Base-by-base conservation (phyloP, 148 eudicot genomes). In the Cornus kousa region DNA sequence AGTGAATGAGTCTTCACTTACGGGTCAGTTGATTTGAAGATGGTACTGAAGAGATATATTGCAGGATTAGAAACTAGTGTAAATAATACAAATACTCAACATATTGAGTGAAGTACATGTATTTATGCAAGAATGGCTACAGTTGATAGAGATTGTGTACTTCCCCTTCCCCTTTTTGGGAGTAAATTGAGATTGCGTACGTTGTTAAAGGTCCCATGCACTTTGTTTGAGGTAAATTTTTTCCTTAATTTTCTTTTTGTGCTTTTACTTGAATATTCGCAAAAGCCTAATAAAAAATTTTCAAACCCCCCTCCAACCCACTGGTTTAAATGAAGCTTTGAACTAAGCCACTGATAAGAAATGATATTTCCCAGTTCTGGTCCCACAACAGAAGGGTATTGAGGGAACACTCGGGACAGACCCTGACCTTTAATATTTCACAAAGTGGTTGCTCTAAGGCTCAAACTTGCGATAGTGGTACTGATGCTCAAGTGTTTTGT, bases 161-260 rank as follows among this genome's bases (percentile, higher is more conserved):
- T 43, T 43, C 8, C 6, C 8, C 48, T 9, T 43, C 6, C 8
- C 6, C 8, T 7, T 9, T 43, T 43, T 43, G 4, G 48, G 48
- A 9, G 48, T 6, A 43, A 43, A 43, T 43, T 43, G 48, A 43
- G 7, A 43, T 43, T 24, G 60, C 7, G 60, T 31, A 46, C 22
- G 9, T 43, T 43, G 43, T 68, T 24, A 32, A 43, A 66, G 70
- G 37, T 14, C 66, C 28, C 40, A 40, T 55, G 39, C 53, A 76
- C 19, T 39, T 75, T 14, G 20, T n/a, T 74, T 32, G 68, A 74
- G 71, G 24, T 24, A 65, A 70, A n/a, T n/a, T n/a, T n/a, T n/a
- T n/a, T n/a, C n/a, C n/a, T n/a, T n/a, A n/a, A n/a, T n/a, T 37
- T 28, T 75, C 43, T 62, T 59, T 35, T 43, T 65, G 12, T 6